Base-by-base conservation (phyloP, 306 rosid genomes). In the Dryas alaskensis region DNA sequence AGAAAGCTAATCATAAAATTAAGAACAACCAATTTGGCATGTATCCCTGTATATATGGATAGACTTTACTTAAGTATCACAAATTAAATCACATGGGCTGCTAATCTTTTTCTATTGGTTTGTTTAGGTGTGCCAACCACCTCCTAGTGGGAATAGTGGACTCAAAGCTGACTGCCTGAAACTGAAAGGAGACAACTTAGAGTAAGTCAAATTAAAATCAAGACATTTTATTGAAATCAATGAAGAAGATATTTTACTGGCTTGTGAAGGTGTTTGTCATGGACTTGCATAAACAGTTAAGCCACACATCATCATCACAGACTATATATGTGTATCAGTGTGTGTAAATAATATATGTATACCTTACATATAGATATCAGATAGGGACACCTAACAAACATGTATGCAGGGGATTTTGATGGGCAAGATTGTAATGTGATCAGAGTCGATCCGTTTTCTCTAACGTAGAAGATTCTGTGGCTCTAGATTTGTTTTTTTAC, bases 101-200 rank as follows among this genome's bases (percentile, higher is more conserved):
- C 52, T 70, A 43, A 70, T 70, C 44, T 70, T 43, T 53, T 42
- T 44, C 8, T 22, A 2, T n/a, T 81, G 53, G 65, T 13, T 76
- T 74, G 43, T 73, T 73, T 19, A 89, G 94, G 87, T 68, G 17
- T 89, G 94, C 77, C 84, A 74, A 65, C 88, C 91, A 62, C 82
- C 87, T 6, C 70, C 78, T 42, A 53, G 67, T 51, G 91, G 84
- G 7, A 79, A 79, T 70, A 83, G 84, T 67, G 91, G 87, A 76
- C 89, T 85, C 62, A 78, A 80, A 79, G 94, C 88, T 73, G 89
- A 89, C 49, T 46, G 61, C 14, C 22, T 70, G 65, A 65, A 71
- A 22, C 22, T 70, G 65, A 65, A 71, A 22, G 65, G 55, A 47
- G 13, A 57, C 14, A 17, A 71, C 54, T 55, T 71, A 19, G 57